Evolutionary conservation across 2,329 filamentous ascomycete species (phyloP).

Genomic region (Epichloe elymi): DNA sequence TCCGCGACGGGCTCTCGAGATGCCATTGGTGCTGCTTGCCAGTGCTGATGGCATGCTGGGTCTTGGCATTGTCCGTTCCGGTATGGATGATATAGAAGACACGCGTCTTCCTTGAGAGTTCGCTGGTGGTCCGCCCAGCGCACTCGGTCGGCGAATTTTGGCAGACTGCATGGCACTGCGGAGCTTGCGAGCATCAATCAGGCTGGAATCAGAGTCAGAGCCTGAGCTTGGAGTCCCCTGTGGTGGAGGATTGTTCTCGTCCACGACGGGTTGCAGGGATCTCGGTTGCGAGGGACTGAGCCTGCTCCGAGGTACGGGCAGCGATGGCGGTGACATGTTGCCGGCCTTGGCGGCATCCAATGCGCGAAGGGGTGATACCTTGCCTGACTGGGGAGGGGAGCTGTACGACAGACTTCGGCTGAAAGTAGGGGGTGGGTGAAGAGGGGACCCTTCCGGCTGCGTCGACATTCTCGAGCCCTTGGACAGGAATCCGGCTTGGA

Average conservation of each 20-base stretch:
- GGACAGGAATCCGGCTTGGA: constrained; percentile 79
- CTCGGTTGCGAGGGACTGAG: constrained; percentile 9
- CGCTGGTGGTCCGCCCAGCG: constrained; percentile 21
- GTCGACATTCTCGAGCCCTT: constrained; percentile 30
- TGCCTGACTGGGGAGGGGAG: constrained; percentile 18
- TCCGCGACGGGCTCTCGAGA: constrained; percentile 38
- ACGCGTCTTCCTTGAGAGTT: constrained; percentile 26
- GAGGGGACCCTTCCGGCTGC: constrained; percentile 44
- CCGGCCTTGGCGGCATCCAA: constrained; percentile 38
- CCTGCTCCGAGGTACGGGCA: constrained; percentile 11
- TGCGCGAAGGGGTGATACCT: constrained; percentile 34
- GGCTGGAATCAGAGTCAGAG: constrained; percentile 37
- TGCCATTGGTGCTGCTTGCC: constrained; percentile 40
- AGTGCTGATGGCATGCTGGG: constrained; percentile 27
- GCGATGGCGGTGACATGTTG: constrained; percentile 33
- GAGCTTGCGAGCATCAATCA: constrained; percentile 40
- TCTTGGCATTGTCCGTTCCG: constrained; percentile 15
- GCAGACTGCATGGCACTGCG: constrained; percentile 40
- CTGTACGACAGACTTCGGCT: constrained; percentile 42
- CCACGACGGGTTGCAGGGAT: constrained; percentile 24
- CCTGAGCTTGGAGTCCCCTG: constrained; percentile 19
- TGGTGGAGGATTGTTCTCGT: constrained; percentile 42
- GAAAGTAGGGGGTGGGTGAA: constrained; percentile 42
- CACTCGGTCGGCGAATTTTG: constrained; percentile 30
- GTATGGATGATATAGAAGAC: constrained; percentile 28